These are phyloP conservation scores for Hirschfeldia incana DNA, from an alignment of 345 rosid genomes.

Conservation along the genomic window DNA sequence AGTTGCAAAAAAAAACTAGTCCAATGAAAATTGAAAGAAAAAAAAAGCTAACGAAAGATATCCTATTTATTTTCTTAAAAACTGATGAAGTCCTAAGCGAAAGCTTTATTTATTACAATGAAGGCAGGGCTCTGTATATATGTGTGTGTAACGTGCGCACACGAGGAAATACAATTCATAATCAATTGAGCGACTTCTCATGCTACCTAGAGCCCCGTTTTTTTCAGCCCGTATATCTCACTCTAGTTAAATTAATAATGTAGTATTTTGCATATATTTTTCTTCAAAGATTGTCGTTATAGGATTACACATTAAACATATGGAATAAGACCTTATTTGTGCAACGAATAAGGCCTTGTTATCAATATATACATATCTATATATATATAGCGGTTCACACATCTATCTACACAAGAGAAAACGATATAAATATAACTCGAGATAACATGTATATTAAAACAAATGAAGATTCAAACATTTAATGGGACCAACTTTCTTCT, in stretches of 20 bases:
- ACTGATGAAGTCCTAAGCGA: no score
- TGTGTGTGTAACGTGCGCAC: constrained; percentile 13
- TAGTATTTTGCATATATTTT: background rate
- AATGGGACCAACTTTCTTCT: constrained; percentile 7
- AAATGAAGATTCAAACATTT: constrained; percentile 17
- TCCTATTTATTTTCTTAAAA: no score
- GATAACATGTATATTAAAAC: background rate
- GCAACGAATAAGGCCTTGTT: constrained; percentile 13
- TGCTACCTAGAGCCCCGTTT: constrained; percentile 9
- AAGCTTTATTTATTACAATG: no score
- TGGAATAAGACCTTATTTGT: constrained; percentile 19
- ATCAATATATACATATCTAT: background rate
- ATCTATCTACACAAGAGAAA: background rate
- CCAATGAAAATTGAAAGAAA: no score
- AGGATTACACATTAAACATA: constrained; percentile 30
- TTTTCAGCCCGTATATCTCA: background rate
- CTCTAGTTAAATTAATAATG: background rate
- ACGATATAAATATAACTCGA: constrained; percentile 14
- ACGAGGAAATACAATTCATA: constrained; percentile 24
- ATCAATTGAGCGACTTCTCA: constrained; percentile 21
- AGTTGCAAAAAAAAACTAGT: no score
- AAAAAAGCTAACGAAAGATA: no score
- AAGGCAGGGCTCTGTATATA: no score
- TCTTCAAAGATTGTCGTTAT: background rate
- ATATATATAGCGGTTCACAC: constrained; percentile 14